Base-by-base conservation (phyloP, 2,329 filamentous ascomycete species). In the Albophoma yamanashiensis region DNA sequence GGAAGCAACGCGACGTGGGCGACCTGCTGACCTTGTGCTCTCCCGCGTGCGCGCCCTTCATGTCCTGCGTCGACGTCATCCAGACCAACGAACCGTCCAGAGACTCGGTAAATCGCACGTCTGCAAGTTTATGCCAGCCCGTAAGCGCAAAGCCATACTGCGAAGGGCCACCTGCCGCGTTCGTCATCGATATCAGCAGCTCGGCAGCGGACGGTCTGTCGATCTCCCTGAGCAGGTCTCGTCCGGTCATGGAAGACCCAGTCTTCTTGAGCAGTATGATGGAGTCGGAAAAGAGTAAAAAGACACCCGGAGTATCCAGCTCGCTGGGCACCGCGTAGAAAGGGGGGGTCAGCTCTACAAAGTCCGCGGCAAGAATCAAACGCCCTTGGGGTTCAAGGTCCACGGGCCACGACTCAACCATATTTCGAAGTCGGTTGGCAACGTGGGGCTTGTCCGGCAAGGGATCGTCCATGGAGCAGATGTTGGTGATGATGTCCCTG, bases 401-500 rank as follows among this genome's bases (percentile, higher is more conserved):
- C 27, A 76, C 69, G 1, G 91, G 91, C 91, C 91, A 96, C 55
- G 82, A 84, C 67, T 90, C 85, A 50, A 95, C 82, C 72, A 94
- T 82, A 64, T 88, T 87, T 63, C 87, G 87, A 56, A 97, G 77
- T 50, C 89, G 86, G 65, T 86, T 88, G 40, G 88, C 82, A 53
- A 91, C 80, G 65, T 90, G 89, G 12, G 87, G 86, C 65, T 91
- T 89, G 68, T 91, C 88, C 3, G 78, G 83, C 67, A 73, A 79
- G 68, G 68, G 89, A 70, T 76, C 89, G 67, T 97, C 93, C 76
- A 97, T 87, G 20, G 93, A 95, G 74, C 94, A 99, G 52, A 99
- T 99, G 59, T 96, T 94, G 25, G 92, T 92, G 65, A 99, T 92
- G 58, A 96, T 89, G 71, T 97, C 94, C 65, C 93, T 84, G 0